Conservation (phyloP, 441 rosid species). For the Biscutella laevigata region DNA sequence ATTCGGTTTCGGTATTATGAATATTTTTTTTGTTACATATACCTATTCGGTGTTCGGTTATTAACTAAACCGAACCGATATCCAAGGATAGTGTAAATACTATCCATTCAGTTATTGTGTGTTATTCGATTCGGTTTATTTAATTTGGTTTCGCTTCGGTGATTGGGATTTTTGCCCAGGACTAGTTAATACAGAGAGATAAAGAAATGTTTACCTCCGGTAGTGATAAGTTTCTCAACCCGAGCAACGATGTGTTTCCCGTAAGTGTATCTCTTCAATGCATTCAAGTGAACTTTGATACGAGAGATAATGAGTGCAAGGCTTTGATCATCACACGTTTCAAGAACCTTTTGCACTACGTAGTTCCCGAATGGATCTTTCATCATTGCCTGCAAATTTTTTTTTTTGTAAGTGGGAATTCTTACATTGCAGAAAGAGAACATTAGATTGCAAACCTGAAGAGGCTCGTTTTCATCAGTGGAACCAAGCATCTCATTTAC, state of each 20-base stretch:
- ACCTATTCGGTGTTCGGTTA: too few species aligned
- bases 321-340: slow-evolving; percentile 73
- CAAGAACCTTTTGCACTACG: slow-evolving; percentile 93
- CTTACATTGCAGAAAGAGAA: slow-evolving; percentile 3
- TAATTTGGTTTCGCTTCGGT: too few species aligned
- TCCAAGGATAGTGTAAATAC: too few species aligned
- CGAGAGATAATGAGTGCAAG: slow-evolving; percentile 74
- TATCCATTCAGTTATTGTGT: too few species aligned
- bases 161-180: too few species aligned
- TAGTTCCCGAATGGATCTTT: slow-evolving; percentile 94
- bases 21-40: too few species aligned
- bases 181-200: too few species aligned
- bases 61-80: too few species aligned
- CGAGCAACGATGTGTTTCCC: slow-evolving; percentile 93
- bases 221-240: slow-evolving; percentile 78
- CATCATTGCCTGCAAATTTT: slow-evolving; percentile 75
- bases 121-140: too few species aligned
- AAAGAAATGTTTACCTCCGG: slow-evolving; percentile 58
- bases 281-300: slow-evolving; percentile 71
- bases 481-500: slow-evolving; percentile 82
- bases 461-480: slow-evolving; percentile 88
- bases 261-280: slow-evolving; percentile 78
- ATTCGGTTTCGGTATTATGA: too few species aligned
- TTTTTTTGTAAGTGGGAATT: neutral
- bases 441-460: slow-evolving; percentile 48